Evolutionary conservation across 371 early-diverging fungal species (phyloP).

Genomic region (Thermomucor indicae-seudaticae): DNA sequence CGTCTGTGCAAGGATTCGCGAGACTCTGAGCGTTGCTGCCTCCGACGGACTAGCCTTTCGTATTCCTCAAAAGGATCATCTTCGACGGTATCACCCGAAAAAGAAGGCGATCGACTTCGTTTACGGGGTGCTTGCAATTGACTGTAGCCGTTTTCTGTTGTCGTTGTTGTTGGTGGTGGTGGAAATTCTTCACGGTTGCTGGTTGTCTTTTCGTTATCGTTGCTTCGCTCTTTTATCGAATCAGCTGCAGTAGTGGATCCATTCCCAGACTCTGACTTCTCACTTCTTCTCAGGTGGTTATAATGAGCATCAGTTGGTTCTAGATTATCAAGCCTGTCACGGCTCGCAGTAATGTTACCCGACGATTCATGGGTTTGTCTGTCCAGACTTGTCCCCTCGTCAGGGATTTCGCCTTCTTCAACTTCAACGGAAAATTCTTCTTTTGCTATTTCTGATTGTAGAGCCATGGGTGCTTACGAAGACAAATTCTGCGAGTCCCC

Average conservation of each 20-base stretch:
- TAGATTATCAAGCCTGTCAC: background rate
- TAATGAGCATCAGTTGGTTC: no score
- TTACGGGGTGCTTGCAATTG: conserved; percentile 2
- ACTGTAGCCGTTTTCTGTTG: background rate
- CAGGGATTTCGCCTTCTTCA: conserved; percentile 28
- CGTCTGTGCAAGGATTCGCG: background rate
- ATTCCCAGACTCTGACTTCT: no score
- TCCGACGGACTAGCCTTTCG: conserved; percentile 22
- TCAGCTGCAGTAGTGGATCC: no score
- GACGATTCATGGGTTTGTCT: no score
- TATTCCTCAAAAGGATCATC: conserved; percentile 42
- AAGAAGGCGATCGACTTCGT: conserved; percentile 2
- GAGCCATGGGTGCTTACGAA: no score
- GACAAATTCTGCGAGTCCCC: no score
- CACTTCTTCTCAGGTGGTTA: background rate
- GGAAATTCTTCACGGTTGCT: background rate
- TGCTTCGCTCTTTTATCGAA: background rate
- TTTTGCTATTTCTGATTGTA: no score
- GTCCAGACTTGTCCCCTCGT: conserved; percentile 3
- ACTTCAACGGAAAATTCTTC: no score
- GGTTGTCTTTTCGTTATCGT: background rate
- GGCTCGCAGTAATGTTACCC: background rate
- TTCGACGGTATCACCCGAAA: conserved; percentile 11
- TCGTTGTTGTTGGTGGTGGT: no score
- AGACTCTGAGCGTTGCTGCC: conserved; percentile 7